Conservation (phyloP, 2,329 filamentous ascomycete genomes). For the Fusarium sterilihyphosum region DNA sequence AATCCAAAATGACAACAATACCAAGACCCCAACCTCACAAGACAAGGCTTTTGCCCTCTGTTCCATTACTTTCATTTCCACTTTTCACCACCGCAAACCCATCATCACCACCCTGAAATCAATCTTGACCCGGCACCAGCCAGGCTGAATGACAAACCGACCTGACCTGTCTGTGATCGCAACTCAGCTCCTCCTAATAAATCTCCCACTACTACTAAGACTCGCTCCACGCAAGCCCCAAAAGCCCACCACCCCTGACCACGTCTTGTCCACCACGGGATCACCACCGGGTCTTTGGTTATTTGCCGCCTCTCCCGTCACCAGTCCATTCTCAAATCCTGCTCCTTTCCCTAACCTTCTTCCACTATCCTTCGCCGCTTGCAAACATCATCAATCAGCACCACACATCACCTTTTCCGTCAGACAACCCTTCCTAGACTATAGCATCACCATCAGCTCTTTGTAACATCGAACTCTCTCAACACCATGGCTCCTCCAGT, state of each 20-base stretch:
- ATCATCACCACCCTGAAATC: slow-evolving; percentile 38
- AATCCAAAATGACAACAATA: slow-evolving; percentile 53
- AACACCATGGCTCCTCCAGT: slow-evolving; percentile 48
- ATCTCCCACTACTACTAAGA: slow-evolving; percentile 34
- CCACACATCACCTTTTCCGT: neutral
- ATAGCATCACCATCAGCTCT: slow-evolving; percentile 24
- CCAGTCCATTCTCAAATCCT: slow-evolving; percentile 38
- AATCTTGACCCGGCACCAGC: neutral
- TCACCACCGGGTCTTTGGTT: slow-evolving; percentile 42
- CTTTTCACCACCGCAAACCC: slow-evolving; percentile 31
- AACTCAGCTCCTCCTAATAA: slow-evolving; percentile 39
- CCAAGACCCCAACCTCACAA: slow-evolving; percentile 51
- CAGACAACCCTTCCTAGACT: slow-evolving; percentile 6
- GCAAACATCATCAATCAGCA: slow-evolving; percentile 13
- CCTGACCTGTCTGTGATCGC: slow-evolving; percentile 22
- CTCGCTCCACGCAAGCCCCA: slow-evolving; percentile 45
- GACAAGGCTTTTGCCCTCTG: slow-evolving; percentile 47
- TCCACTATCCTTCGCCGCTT: slow-evolving; percentile 16
- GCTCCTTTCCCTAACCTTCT: slow-evolving; percentile 24
- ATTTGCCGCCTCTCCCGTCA: slow-evolving; percentile 44
- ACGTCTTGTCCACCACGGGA: slow-evolving; percentile 44
- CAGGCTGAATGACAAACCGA: neutral
- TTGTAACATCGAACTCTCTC: slow-evolving; percentile 10
- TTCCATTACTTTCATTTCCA: slow-evolving; percentile 40
- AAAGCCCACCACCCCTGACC: slow-evolving; percentile 46